These are phyloP conservation scores for Amorphotheca resinae DNA, from an alignment of 495 filamentous ascomycete genomes.

Conservation along the genomic window DNA sequence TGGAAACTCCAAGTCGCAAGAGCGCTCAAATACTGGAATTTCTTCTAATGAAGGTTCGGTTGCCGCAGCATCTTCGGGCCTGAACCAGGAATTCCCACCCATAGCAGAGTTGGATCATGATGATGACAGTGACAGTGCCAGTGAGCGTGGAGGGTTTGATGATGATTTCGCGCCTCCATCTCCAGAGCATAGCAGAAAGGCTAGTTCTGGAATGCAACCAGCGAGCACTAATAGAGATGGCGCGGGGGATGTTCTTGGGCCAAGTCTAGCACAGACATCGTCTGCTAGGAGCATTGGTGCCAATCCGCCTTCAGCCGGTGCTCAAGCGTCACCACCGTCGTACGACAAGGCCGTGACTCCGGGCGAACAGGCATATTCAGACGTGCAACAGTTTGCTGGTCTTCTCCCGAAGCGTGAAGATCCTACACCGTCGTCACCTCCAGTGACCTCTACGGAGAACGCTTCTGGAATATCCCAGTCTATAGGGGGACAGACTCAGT, in stretches of 20 bases:
- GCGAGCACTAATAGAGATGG: slow-evolving; percentile 1
- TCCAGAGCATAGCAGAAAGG: slow-evolving; percentile 33
- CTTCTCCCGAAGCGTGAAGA: slow-evolving; percentile 52
- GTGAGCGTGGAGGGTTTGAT: slow-evolving; percentile 68
- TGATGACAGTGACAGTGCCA: slow-evolving; percentile 71
- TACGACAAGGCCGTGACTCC: slow-evolving; percentile 42
- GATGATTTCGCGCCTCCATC: slow-evolving; percentile 77
- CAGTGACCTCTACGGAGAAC: slow-evolving; percentile 13
- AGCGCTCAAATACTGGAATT: slow-evolving; percentile 26
- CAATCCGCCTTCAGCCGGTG: slow-evolving; percentile 37
- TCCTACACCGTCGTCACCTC: slow-evolving; percentile 40
- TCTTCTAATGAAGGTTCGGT: slow-evolving; percentile 25
- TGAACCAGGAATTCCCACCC: slow-evolving; percentile 80
- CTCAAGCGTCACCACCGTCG: slow-evolving; percentile 52
- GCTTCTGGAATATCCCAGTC: slow-evolving; percentile 16
- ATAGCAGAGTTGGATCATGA: slow-evolving; percentile 76
- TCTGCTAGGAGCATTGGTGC: slow-evolving; percentile 13
- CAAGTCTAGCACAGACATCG: slow-evolving; percentile 7
- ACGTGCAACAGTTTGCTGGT: slow-evolving; percentile 39
- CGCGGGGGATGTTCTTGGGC: slow-evolving; percentile 7
- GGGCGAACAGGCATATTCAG: slow-evolving; percentile 32
- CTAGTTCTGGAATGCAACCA: slow-evolving; percentile 13
- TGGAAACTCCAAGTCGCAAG: slow-evolving; percentile 24
- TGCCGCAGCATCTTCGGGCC: slow-evolving; percentile 18
- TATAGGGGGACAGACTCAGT: slow-evolving; percentile 14